A percentile compares a stretch with the other conserved stretches of the same genome.
Evolutionary conservation across 2,329 filamentous ascomycete species (phyloP).

Genomic region (Helicocarpus griseus): DNA sequence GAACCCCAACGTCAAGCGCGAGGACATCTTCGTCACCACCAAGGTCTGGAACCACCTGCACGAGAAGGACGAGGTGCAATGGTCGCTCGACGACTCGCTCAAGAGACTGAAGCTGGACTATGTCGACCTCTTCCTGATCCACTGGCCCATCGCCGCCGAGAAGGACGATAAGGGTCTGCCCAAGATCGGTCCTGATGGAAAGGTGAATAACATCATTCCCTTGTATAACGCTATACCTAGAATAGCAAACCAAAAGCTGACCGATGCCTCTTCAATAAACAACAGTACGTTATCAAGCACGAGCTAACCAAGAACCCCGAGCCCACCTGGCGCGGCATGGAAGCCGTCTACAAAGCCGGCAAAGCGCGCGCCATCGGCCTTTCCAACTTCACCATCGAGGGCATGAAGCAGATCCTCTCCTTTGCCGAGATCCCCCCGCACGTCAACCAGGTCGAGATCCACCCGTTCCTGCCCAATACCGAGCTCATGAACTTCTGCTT

Average conservation of each 20-base stretch:
- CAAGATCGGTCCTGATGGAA: conserved; percentile 43
- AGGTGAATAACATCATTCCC: conserved; percentile 29
- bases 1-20: conserved; percentile 37
- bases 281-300: conserved; percentile 52
- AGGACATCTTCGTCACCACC: conserved; percentile 43
- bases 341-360: conserved; percentile 49
- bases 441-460: conserved; percentile 38
- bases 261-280: not conserved
- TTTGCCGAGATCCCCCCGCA: conserved; percentile 34
- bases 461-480: conserved; percentile 39
- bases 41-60: conserved; percentile 47
- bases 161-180: conserved; percentile 38
- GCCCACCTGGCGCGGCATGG: conserved; percentile 58
- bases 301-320: conserved; percentile 55
- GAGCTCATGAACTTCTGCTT: conserved; percentile 35
- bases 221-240: no score
- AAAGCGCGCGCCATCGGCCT: conserved; percentile 64
- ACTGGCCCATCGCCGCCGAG: conserved; percentile 44
- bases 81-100: conserved; percentile 51
- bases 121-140: conserved; percentile 58
- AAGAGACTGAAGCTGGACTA: conserved; percentile 59
- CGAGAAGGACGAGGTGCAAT: conserved; percentile 37
- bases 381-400: conserved; percentile 58
- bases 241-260: not conserved
- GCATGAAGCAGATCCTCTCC: conserved; percentile 38